phyloP scores from a whole-genome alignment of 1,284 basidiomycete species.

The Ustilago lituana region DNA sequence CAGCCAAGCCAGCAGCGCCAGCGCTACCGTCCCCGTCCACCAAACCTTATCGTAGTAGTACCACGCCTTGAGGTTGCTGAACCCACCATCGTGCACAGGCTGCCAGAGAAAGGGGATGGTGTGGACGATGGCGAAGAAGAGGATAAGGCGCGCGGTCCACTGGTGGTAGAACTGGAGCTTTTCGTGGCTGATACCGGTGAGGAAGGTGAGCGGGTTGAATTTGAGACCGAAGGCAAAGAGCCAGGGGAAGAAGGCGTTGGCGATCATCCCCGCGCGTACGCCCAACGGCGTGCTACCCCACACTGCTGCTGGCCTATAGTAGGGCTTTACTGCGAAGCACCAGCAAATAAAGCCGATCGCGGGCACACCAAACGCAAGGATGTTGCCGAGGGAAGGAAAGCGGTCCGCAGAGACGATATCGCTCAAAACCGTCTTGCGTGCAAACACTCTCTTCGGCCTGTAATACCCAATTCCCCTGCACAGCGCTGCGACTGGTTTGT shows the following conservation, averaged over 20 bases:
- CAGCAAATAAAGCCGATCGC: slow-evolving; percentile 35
- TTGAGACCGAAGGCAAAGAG: slow-evolving; percentile 54
- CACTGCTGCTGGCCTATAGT: slow-evolving; percentile 46
- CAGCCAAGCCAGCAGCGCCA: slow-evolving; percentile 47
- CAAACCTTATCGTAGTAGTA: slow-evolving; percentile 47
- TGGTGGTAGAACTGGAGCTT: slow-evolving; percentile 64
- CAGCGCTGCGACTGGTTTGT: slow-evolving; percentile 14
- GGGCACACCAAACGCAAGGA: slow-evolving; percentile 18
- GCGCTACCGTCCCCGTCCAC: slow-evolving; percentile 55
- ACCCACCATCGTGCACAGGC: slow-evolving; percentile 52
- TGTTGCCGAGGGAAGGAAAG: slow-evolving; percentile 43
- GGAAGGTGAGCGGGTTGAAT: slow-evolving; percentile 59
- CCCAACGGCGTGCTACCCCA: slow-evolving; percentile 58
- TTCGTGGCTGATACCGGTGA: slow-evolving; percentile 60
- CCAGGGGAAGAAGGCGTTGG: slow-evolving; percentile 58
- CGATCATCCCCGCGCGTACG: slow-evolving; percentile 58
- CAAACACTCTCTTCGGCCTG: slow-evolving; percentile 30
- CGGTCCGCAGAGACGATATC: slow-evolving; percentile 28
- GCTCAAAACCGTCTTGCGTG: slow-evolving; percentile 20
- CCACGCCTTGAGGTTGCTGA: slow-evolving; percentile 37
- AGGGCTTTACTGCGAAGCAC: slow-evolving; percentile 54
- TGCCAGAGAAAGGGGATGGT: slow-evolving; percentile 59
- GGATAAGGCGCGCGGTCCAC: slow-evolving; percentile 54
- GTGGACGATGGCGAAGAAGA: slow-evolving; percentile 61
- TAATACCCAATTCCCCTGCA: slow-evolving; percentile 42